A percentile compares a stretch with the other conserved stretches of the same genome.
These are phyloP conservation scores for Chernovozyma sophiae-reginae DNA, from an alignment of 1,139 yeast species.

Conservation along the genomic window DNA sequence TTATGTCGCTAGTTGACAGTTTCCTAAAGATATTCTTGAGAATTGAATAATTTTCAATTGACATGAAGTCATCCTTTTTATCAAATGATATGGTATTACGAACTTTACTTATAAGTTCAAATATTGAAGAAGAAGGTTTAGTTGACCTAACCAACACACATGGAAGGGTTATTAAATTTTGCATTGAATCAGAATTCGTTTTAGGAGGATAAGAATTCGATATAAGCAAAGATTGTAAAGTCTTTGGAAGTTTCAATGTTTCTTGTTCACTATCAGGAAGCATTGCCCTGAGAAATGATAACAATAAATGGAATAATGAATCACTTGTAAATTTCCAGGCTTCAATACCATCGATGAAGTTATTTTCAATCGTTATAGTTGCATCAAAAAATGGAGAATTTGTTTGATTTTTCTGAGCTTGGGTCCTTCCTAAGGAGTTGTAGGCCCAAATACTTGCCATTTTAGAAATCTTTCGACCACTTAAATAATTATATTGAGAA, in stretches of 20 bases:
- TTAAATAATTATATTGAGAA: constrained; percentile 71
- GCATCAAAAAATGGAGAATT: constrained; percentile 41
- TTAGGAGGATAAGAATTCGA: constrained; percentile 64
- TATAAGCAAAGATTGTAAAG: constrained; percentile 58
- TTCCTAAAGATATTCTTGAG: constrained; percentile 70
- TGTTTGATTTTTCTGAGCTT: constrained; percentile 10
- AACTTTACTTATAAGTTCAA: constrained; percentile 48
- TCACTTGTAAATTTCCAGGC: constrained; percentile 81
- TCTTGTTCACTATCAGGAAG: constrained; percentile 61
- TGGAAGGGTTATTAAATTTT: constrained; percentile 42
- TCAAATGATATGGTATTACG: constrained; percentile 67
- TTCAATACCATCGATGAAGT: constrained; percentile 67
- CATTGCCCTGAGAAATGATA: constrained; percentile 78
- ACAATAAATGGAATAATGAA: constrained; percentile 76
- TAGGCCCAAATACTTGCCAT: constrained; percentile 93
- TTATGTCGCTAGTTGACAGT: constrained; percentile 50
- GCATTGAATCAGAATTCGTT: constrained; percentile 29
- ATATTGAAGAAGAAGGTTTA: constrained; percentile 48
- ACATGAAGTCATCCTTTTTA: constrained; percentile 63
- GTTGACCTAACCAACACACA: constrained; percentile 68
- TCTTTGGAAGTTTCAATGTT: constrained; percentile 56
- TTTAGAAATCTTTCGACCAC: constrained; percentile 75
- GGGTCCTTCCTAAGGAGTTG: constrained; percentile 22
- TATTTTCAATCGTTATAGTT: constrained; percentile 30
- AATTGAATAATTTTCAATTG: constrained; percentile 75